Percentiles rank a stretch among this genome's conserved stretches.
These are phyloP conservation scores for Scheffersomyces quercinus DNA, from an alignment of 1,139 yeast genomes.

Conservation along the genomic window DNA sequence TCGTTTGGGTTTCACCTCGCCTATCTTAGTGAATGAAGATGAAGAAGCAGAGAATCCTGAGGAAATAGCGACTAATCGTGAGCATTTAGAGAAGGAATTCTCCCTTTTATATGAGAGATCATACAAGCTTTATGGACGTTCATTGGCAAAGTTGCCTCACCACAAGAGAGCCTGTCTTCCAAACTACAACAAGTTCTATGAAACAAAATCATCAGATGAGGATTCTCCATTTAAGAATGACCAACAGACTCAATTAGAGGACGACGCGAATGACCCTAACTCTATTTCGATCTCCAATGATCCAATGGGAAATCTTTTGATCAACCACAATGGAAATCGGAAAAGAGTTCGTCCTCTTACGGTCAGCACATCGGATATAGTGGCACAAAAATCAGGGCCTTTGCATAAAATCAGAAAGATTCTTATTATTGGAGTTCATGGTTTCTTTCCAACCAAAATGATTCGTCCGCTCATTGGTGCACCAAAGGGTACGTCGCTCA, in stretches of 20 bases:
- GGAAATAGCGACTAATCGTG: conserved; percentile 7
- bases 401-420: conserved; percentile 48
- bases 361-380: conserved; percentile 23
- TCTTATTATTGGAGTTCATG: conserved; percentile 90
- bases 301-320: conserved; percentile 46
- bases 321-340: conserved; percentile 25
- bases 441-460: conserved; percentile 88
- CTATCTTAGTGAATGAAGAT: conserved; percentile 24
- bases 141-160: conserved; percentile 38
- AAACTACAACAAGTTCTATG: conserved; percentile 36
- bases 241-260: conserved; percentile 28
- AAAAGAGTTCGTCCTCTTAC: conserved; percentile 6
- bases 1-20: conserved; percentile 39
- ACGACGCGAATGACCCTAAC: conserved; percentile 31
- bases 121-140: conserved; percentile 42
- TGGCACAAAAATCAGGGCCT: conserved; percentile 32
- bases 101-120: conserved; percentile 40
- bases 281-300: conserved; percentile 44
- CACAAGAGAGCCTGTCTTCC: conserved; percentile 48
- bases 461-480: conserved; percentile 85
- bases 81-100: conserved; percentile 29
- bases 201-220: conserved; percentile 10
- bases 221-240: conserved; percentile 16
- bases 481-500: conserved; percentile 89
- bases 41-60: conserved; percentile 9